Evolutionary conservation across 1,139 yeast genomes (phyloP).

Genomic region (Debaryomyces sp.): DNA sequence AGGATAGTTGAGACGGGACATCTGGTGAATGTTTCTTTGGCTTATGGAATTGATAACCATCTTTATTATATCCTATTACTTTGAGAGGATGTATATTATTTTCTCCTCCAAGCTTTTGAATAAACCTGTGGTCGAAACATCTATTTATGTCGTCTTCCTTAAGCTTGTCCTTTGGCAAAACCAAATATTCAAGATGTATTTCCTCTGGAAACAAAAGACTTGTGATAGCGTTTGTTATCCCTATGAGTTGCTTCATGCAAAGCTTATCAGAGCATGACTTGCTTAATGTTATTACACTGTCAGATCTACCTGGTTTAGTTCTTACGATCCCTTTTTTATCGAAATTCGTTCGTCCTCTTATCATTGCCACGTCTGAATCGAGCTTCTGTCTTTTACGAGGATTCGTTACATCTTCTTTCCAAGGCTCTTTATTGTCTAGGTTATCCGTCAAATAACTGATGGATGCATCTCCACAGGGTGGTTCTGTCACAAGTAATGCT

Average conservation of each 20-base stretch:
- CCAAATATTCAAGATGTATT: slow-evolving; percentile 54
- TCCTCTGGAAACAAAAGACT: slow-evolving; percentile 35
- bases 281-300: slow-evolving; percentile 68
- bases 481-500: slow-evolving; percentile 71
- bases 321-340: slow-evolving; percentile 64
- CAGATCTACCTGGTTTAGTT: slow-evolving; percentile 89
- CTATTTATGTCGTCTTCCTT: slow-evolving; percentile 45
- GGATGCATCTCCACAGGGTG: slow-evolving; percentile 94
- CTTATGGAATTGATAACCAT: slow-evolving; percentile 31
- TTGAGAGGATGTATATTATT: slow-evolving; percentile 18
- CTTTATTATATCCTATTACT: slow-evolving; percentile 25
- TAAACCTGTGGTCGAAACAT: slow-evolving; percentile 49
- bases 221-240: slow-evolving; percentile 57
- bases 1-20: slow-evolving; percentile 40
- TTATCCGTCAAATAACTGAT: slow-evolving; percentile 35
- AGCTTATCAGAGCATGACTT: slow-evolving; percentile 91
- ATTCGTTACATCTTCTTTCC: slow-evolving; percentile 18
- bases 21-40: slow-evolving; percentile 14
- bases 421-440: slow-evolving; percentile 21
- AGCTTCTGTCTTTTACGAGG: slow-evolving; percentile 10
- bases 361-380: slow-evolving; percentile 2
- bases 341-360: slow-evolving; percentile 70
- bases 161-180: slow-evolving; percentile 47
- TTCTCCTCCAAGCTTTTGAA: slow-evolving; percentile 10
- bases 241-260: slow-evolving; percentile 62